Conservation (phyloP, 208 protist genomes). For the Histomonas meleagridis region DNA sequence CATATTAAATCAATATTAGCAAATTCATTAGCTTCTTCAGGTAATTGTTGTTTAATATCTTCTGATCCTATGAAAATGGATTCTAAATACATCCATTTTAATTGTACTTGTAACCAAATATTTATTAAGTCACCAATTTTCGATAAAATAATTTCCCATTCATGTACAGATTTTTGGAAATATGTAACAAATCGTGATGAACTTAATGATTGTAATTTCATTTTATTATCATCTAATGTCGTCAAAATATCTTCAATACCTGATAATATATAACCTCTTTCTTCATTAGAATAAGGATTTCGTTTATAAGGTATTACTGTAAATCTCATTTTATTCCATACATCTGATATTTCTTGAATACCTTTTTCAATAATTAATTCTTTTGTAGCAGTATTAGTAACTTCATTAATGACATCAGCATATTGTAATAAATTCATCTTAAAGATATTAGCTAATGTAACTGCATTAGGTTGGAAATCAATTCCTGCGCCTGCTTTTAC, state of each 20-base stretch:
- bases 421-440: slow-evolving; percentile 84
- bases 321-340: slow-evolving; percentile 64
- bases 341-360: slow-evolving; percentile 74
- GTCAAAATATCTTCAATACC: slow-evolving; percentile 80
- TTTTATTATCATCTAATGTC: slow-evolving; percentile 88
- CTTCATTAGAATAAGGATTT: slow-evolving; percentile 34
- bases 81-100: slow-evolving; percentile 98
- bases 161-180: slow-evolving; percentile 77
- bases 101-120: slow-evolving; percentile 88
- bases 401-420: slow-evolving; percentile 76
- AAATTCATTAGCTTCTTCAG: slow-evolving; percentile 83
- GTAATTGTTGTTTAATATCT: slow-evolving; percentile 90
- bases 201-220: slow-evolving; percentile 85
- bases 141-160: slow-evolving; percentile 82
- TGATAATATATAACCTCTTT: slow-evolving; percentile 72
- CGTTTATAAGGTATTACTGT: slow-evolving; percentile 8
- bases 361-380: slow-evolving; percentile 85
- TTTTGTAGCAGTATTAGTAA: slow-evolving; percentile 71
- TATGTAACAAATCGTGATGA: slow-evolving; percentile 82
- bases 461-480: slow-evolving; percentile 71
- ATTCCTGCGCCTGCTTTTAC: slow-evolving; percentile 74
- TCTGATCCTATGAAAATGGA: slow-evolving; percentile 92
- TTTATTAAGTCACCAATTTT: slow-evolving; percentile 84
- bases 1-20: not conserved
- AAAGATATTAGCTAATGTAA: slow-evolving; percentile 86